Evolutionary conservation across 495 filamentous ascomycete species (phyloP), one percentile per base, ranked within the genome.

Genomic region (Xylaria curta): DNA sequence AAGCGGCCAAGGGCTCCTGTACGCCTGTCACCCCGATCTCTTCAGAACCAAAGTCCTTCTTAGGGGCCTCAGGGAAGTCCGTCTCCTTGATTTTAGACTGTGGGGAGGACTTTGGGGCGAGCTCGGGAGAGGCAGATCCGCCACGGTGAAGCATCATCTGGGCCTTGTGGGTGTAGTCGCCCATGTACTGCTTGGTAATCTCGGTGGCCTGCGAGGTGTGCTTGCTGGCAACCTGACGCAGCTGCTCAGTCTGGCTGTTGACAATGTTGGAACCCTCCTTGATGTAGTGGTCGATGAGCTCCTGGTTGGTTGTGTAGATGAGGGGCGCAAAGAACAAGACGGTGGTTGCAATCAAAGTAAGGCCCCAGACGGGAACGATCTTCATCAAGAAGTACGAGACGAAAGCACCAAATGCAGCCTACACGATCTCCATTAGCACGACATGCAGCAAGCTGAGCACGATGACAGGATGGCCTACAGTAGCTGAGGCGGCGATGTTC

Each of bases 361-460:
- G 87, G 36, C 94, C 94, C 96, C 96, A 99, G 84, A 95, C 87
- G 19, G 96, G 96, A 72, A 97, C 87, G 80, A 97, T 87, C 84
- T 96, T 98, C 83, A 97, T 93, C 74, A 99, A 86, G 86, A 90
- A 95, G 85, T 98, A 98, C 71, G 94, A 94, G 73, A 94, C 77
- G 80, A 98, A 92, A 64, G 96, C 89, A 59, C 89, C 89, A 68
- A 90, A 70, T 81, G 94, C 95, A 76, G 91, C 91, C 93, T 97
- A 75, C 65, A 12, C 75, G 63, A 73, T 76, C 21, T n/a, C 68
- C 56, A 58, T 80, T 67, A 77, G 74, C 58, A 47, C 21, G 68
- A 62, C 66, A 63, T 54, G 44, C 26, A 17, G 28, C 9, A 19
- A 26, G 51, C 2, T 40, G 28, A 36, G 46, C 10, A 40, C 31